phyloP scores from a whole-genome alignment of 495 filamentous ascomycete species.

The Cladorrhinum samala region DNA sequence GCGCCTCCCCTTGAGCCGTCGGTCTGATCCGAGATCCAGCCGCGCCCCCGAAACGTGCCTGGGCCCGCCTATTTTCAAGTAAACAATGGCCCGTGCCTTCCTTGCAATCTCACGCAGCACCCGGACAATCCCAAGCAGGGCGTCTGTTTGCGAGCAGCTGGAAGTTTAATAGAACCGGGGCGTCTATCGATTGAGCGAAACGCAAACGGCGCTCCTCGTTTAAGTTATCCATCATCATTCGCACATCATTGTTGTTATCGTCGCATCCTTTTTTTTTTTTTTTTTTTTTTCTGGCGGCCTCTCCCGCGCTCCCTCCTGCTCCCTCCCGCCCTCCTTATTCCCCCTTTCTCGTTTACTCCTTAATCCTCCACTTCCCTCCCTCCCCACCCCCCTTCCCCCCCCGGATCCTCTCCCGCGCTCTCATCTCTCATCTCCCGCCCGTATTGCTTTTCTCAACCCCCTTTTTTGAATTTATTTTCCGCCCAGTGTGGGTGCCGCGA shows the following conservation, averaged over 20 bases:
- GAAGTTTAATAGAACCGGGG: constrained; percentile 11
- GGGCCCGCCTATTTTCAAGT: constrained; percentile 15
- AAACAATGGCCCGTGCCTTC: constrained; percentile 31
- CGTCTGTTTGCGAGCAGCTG: no score
- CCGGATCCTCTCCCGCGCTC: background rate
- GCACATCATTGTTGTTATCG: background rate
- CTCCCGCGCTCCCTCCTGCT: no score
- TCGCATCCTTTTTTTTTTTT: background rate
- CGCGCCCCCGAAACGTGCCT: background rate
- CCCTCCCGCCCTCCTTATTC: background rate
- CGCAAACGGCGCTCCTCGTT: background rate
- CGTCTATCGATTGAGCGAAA: background rate
- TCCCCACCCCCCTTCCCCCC: background rate
- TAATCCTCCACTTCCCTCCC: background rate
- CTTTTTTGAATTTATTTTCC: no score
- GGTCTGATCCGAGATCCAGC: background rate
- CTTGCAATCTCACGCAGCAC: constrained; percentile 15
- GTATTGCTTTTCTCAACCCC: background rate
- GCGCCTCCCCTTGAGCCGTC: background rate
- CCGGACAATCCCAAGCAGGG: constrained; percentile 31
- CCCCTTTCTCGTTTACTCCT: background rate
- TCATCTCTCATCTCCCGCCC: background rate
- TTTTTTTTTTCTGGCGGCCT: no score
- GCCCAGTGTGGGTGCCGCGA: background rate
- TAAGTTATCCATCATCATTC: no score